A percentile compares a stretch with the other conserved stretches of the same genome.
phyloP scores from a whole-genome alignment of 495 filamentous ascomycete species.

The Polyplosphaeria fusca region DNA sequence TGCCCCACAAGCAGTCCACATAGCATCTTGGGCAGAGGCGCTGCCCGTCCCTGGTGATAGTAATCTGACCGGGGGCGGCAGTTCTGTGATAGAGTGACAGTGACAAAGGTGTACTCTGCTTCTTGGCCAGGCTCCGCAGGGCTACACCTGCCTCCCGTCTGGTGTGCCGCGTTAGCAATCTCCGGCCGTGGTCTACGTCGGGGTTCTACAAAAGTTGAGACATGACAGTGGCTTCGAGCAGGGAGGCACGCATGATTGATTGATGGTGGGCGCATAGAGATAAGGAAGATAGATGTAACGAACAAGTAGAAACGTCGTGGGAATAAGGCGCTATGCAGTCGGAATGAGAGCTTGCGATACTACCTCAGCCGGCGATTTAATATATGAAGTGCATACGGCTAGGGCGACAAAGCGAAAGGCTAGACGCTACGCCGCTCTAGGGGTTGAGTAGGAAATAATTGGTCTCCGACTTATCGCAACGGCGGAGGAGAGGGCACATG shows the following conservation, averaged over 20 bases:
- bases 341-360: conserved; percentile 19
- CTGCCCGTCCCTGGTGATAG: too few species aligned
- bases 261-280: neutral
- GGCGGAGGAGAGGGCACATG: conserved; percentile 10
- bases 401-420: neutral
- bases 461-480: conserved; percentile 14
- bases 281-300: conserved; percentile 30
- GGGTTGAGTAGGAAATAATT: neutral
- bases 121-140: neutral
- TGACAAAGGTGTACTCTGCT: neutral
- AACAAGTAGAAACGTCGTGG: neutral
- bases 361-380: conserved; percentile 29
- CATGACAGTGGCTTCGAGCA: neutral
- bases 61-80: too few species aligned
- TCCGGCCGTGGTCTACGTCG: neutral
- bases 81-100: too few species aligned
- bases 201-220: neutral
- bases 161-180: neutral
- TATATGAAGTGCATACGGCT: conserved; percentile 17
- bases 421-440: neutral
- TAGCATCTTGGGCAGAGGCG: too few species aligned
- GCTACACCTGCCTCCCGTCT: neutral
- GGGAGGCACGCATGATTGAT: neutral
- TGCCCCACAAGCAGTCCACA: too few species aligned
- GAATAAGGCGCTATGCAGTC: conserved; percentile 8